phyloP scores from a whole-genome alignment of 257 asterid species.

The Mitragyna speciosa region DNA sequence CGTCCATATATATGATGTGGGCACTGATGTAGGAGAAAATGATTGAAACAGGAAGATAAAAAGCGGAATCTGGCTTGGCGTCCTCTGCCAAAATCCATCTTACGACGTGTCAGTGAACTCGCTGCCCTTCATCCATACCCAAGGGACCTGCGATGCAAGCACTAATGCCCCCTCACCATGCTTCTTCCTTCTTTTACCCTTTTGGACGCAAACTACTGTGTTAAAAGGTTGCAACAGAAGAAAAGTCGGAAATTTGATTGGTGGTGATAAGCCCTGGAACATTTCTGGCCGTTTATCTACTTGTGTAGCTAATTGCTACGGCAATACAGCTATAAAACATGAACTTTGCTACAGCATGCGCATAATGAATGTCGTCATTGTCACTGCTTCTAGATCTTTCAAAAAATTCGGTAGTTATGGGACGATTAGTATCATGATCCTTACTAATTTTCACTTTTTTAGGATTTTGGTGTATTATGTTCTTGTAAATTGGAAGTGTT shows the following conservation, averaged over 20 bases:
- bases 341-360: not conserved
- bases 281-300: not conserved
- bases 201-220: conserved; percentile 1
- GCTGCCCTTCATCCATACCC: conserved; percentile 81
- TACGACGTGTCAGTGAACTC: conserved; percentile 71
- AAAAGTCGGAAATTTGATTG: not conserved
- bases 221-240: not conserved
- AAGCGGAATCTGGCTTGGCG: conserved; percentile 88
- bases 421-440: not conserved
- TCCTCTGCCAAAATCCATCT: conserved; percentile 75
- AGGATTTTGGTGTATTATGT: not conserved
- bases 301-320: not conserved
- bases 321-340: not conserved
- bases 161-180: conserved; percentile 18
- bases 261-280: not conserved
- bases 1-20: not conserved
- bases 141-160: conserved; percentile 53
- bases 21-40: not conserved
- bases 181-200: conserved; percentile 28
- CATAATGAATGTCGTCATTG: not conserved
- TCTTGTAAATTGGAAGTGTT: conserved; percentile 10
- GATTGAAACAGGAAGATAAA: conserved; percentile 60
- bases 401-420: not conserved
- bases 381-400: not conserved
- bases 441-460: not conserved